Base-by-base conservation (phyloP, 2,329 filamentous ascomycete genomes). In the Dothideomycetes sp. region DNA sequence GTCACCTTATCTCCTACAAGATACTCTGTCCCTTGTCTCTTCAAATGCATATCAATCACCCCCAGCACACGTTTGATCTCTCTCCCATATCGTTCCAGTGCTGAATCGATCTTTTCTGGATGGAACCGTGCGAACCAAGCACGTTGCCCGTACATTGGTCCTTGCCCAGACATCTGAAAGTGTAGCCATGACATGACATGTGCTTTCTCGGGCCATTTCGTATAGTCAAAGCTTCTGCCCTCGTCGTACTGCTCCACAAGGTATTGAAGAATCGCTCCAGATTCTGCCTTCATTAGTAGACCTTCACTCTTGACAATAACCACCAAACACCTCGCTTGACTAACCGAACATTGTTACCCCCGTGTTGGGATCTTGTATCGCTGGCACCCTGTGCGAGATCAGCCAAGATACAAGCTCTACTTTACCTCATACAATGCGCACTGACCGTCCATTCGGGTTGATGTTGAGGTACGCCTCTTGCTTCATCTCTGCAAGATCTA, bases 301-400 rank as follows among this genome's bases (percentile, higher is more conserved):
- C 12, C 22, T 27, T 27, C 7, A 27, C 22, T 27, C 12, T 27
- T 27, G 15, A 11, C n/a, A n/a, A 5, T 7, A 27, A 27, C 7
- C 12, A 7, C 7, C 7, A 27, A 27, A 7, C 22, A 27, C 12
- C 12, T 12, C 22, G 4, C 4, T 11, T 12, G n/a, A 38, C 36
- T 39, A 62, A 59, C 48, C 54, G 31, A 33, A 63, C 7, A 63
- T 41, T 15, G 50, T 59, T 36, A 63, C 43, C 38, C 52, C 55
- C 1, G 60, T 64, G 50, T 68, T 68, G 1, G 64, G 64, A 47
- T 69, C 66, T 17, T 62, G 44, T 44, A 69, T 62, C 2, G 60
- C 58, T 9, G 64, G 63, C 19, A 65, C 49, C 4, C 60, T 33
- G n/a, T 33, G 31, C 14, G 16, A 7, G n/a, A n/a, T 17, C 5